Percentiles rank a stretch among this genome's conserved stretches.
These are phyloP conservation scores for Aspergillus latus DNA, from an alignment of 2,329 filamentous ascomycete genomes.

Conservation along the genomic window DNA sequence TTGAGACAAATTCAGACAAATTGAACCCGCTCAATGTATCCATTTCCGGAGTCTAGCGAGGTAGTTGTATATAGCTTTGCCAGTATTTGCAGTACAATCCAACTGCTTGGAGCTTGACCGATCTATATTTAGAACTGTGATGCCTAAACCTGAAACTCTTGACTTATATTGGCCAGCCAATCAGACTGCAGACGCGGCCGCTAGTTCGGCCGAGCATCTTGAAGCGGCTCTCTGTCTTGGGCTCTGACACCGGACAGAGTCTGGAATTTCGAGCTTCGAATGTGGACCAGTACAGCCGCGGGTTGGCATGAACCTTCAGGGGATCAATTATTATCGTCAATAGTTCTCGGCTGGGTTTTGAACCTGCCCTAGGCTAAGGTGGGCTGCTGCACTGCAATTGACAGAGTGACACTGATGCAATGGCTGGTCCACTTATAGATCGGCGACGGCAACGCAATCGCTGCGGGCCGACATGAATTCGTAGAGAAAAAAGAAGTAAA, in stretches of 20 bases:
- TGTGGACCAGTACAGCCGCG: neutral
- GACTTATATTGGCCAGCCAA: neutral
- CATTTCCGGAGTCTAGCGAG: too few relatives aligned
- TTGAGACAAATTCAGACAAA: too few relatives aligned
- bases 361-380: too few relatives aligned
- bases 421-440: neutral
- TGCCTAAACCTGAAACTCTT: neutral
- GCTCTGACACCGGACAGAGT: neutral
- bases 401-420: neutral
- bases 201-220: neutral
- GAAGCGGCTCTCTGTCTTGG: neutral
- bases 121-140: neutral
- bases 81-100: too few relatives aligned
- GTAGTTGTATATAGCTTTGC: too few relatives aligned
- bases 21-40: too few relatives aligned
- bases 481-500: too few relatives aligned
- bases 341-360: neutral
- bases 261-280: neutral
- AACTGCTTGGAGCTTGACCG: neutral
- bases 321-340: neutral
- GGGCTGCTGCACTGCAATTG: too few relatives aligned
- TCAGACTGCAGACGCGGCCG: neutral
- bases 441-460: neutral
- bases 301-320: neutral
- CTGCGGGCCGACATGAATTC: neutral